Evolutionary conservation across 2,329 filamentous ascomycete species (phyloP).

Genomic region (Achaetomium macrosporum): DNA sequence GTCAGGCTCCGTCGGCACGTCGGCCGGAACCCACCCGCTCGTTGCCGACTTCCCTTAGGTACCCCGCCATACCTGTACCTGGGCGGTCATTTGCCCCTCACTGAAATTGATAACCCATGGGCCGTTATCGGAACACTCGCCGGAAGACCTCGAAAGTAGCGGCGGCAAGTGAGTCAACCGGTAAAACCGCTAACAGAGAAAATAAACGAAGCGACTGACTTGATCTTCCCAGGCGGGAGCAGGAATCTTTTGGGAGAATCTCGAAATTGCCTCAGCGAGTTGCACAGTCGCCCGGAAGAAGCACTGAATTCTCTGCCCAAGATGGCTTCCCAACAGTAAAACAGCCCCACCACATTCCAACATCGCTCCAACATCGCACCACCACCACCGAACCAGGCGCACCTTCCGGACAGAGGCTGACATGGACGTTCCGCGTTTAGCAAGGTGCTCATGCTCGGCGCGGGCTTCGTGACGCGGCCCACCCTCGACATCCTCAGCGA

Average conservation of each 20-base stretch:
- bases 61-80: conserved; percentile 7
- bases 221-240: conserved; percentile 6
- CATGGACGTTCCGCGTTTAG: conserved; percentile 15
- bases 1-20: not conserved
- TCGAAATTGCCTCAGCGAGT: conserved; percentile 1
- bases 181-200: not conserved
- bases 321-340: conserved; percentile 27
- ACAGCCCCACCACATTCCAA: conserved; percentile 4
- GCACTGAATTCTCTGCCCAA: conserved; percentile 2
- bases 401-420: conserved; percentile 3
- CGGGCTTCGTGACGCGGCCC: conserved; percentile 56
- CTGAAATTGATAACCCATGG: conserved; percentile 1
- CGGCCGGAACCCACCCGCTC: not conserved
- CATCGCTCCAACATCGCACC: not conserved
- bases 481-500: conserved; percentile 59
- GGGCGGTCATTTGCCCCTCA: conserved; percentile 10
- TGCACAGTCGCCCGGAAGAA: not conserved
- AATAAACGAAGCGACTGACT: conserved; percentile 1
- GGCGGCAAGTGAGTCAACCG: not conserved
- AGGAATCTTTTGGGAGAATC: conserved; percentile 3
- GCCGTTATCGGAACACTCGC: conserved; percentile 17
- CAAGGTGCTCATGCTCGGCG: conserved; percentile 42
- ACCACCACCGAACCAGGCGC: not conserved
- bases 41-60: not conserved
- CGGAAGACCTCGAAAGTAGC: not conserved